Base-by-base conservation (phyloP, 345 rosid genomes). In the Populus deltoides region DNA sequence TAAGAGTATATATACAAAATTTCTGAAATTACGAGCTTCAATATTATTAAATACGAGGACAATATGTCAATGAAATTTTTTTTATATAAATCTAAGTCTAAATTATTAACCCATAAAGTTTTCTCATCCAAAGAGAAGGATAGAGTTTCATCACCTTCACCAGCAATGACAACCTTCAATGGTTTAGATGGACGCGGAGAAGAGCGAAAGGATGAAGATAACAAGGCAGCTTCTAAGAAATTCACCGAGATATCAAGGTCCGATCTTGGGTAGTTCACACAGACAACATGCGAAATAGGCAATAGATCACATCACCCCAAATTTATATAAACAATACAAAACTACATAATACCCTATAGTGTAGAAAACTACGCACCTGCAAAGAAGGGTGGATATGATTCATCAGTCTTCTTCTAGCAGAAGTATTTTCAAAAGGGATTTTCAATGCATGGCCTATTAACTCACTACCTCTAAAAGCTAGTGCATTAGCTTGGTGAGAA, bases 181-280 rank as follows among this genome's bases (percentile, higher is more conserved):
- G 98, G 97, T 79, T 89, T 92, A 22, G 79, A 45, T 8, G 98
- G 97, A 76, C 86, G 92, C 36, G 93, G 85, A 61, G 92, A 85
- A 78, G 89, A 73, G 36, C 87, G 90, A 77, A 95, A 95, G 51
- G 90, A 81, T 41, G 98, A 83, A 74, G 98, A 93, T 17, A 95
- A 81, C 79, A 85, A 84, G 7, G 99, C 96, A 77, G 98, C 98
- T 86, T 93, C 98, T 83, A 95, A 82, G 84, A 93, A 95, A 82
- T 91, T 93, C 15, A 79, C 83, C 6, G 94, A 89, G 66, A 79
- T 90, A 55, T 95, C 98, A 71, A 95, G 85, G 82, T 95, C 96
- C 3, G 97, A 98, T 70, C 98, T 87, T 79, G 92, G 97, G 47
- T 87, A 88, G 87, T 95, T 97, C 77, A 93, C 85, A 78, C 97